Evolutionary conservation across 225 moss, liverwort and hornwort species (phyloP).

Genomic region (Ulota crispa): DNA sequence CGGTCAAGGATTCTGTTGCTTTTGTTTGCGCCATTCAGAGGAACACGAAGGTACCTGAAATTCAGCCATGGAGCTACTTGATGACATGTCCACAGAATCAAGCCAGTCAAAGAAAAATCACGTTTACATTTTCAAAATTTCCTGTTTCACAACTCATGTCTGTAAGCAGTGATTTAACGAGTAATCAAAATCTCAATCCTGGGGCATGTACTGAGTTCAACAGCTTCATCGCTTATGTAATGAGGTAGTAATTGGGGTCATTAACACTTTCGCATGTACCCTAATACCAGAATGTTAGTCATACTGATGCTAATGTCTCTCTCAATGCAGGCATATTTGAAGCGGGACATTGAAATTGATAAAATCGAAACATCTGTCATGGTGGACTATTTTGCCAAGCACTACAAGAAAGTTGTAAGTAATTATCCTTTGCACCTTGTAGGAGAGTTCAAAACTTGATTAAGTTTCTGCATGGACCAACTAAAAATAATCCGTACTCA

Average conservation of each 20-base stretch:
- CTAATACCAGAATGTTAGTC: neutral
- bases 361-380: slow-evolving; percentile 77
- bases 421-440: neutral
- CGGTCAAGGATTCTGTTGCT: slow-evolving; percentile 81
- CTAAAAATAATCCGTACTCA: slow-evolving; percentile 4
- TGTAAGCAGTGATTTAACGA: slow-evolving; percentile 5
- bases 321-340: slow-evolving; percentile 68
- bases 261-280: neutral
- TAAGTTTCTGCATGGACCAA: slow-evolving; percentile 5
- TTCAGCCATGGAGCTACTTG: neutral
- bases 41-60: slow-evolving; percentile 81
- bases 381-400: slow-evolving; percentile 71
- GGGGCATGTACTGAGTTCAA: neutral
- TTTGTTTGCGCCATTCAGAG: slow-evolving; percentile 83
- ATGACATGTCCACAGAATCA: neutral
- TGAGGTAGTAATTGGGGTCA: neutral
- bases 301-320: slow-evolving; percentile 17
- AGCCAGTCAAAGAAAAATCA: neutral
- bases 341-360: slow-evolving; percentile 76
- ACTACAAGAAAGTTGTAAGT: slow-evolving; percentile 87
- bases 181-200: neutral
- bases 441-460: neutral
- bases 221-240: neutral
- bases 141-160: neutral
- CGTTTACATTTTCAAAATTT: neutral